Percentiles rank a stretch among this genome's conserved stretches.
Conservation (phyloP, 495 filamentous ascomycete genomes). For the Mycothermus thermophilus region DNA sequence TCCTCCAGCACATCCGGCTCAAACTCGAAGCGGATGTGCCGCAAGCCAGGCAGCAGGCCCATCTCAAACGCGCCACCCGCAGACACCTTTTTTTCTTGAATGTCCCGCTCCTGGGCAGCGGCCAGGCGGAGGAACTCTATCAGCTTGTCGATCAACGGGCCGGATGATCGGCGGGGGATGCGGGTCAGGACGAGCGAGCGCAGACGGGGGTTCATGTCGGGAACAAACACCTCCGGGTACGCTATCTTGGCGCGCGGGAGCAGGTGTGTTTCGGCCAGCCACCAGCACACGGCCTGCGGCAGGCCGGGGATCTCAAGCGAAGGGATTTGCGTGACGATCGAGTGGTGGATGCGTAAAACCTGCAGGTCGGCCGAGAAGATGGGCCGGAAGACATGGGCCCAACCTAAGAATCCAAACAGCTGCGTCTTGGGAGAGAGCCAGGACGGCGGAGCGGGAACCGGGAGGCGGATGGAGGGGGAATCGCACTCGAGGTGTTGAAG, state of each 20-base stretch:
- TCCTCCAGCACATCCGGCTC: constrained; percentile 23
- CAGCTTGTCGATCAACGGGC: constrained; percentile 24
- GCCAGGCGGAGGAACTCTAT: constrained; percentile 24
- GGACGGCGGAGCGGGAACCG: neutral
- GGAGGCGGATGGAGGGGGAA: constrained; percentile 8
- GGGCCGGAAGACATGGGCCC: constrained; percentile 30
- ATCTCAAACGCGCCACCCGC: constrained; percentile 5
- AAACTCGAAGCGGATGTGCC: constrained; percentile 32
- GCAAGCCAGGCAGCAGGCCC: constrained; percentile 23
- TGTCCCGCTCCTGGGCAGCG: constrained; percentile 25
- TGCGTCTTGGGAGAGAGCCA: constrained; percentile 8
- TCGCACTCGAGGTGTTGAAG: constrained; percentile 34
- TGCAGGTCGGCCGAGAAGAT: constrained; percentile 31
- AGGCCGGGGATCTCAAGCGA: constrained; percentile 15
- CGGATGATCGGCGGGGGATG: constrained; percentile 28
- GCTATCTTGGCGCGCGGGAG: constrained; percentile 21
- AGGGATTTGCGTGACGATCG: constrained; percentile 31
- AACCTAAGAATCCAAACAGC: constrained; percentile 23
- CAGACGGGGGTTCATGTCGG: constrained; percentile 35
- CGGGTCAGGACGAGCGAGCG: constrained; percentile 25
- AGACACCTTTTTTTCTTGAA: constrained; percentile 15
- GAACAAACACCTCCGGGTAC: constrained; percentile 28
- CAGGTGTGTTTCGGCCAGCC: constrained; percentile 26
- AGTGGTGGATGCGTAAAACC: constrained; percentile 33
- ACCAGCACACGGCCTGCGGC: constrained; percentile 12